These are phyloP conservation scores for Citropsis articulata DNA, from an alignment of 345 rosid genomes.

Conservation along the genomic window DNA sequence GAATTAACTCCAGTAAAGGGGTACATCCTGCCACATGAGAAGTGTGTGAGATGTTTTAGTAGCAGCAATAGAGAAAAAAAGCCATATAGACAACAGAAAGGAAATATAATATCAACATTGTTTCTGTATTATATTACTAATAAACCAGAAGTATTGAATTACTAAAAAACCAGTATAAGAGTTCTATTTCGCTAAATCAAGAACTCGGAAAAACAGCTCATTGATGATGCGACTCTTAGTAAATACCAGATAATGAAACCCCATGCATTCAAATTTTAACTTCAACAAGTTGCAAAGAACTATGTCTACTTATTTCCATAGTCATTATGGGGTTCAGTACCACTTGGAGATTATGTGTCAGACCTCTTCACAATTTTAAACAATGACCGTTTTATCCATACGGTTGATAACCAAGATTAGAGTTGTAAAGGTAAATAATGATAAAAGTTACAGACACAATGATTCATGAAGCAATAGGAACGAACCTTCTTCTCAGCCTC, in stretches of 20 bases:
- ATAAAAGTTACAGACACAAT: neutral
- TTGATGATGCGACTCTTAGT: neutral
- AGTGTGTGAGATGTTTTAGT: neutral
- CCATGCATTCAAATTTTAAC: neutral
- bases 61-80: neutral
- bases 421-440: neutral
- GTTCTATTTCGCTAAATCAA: neutral
- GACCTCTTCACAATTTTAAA: neutral
- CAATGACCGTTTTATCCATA: neutral
- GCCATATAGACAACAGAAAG: neutral
- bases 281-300: neutral
- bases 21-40: neutral
- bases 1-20: neutral
- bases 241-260: neutral
- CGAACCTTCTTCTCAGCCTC: constrained; percentile 93
- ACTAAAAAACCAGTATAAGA: neutral
- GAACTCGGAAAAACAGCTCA: neutral
- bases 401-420: neutral
- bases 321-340: neutral
- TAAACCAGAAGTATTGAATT: neutral
- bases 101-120: neutral
- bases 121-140: neutral
- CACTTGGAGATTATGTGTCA: neutral
- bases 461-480: constrained; percentile 10
- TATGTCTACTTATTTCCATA: neutral